Base-by-base conservation (phyloP, 805 yeast species). In the Candida insectalens region DNA sequence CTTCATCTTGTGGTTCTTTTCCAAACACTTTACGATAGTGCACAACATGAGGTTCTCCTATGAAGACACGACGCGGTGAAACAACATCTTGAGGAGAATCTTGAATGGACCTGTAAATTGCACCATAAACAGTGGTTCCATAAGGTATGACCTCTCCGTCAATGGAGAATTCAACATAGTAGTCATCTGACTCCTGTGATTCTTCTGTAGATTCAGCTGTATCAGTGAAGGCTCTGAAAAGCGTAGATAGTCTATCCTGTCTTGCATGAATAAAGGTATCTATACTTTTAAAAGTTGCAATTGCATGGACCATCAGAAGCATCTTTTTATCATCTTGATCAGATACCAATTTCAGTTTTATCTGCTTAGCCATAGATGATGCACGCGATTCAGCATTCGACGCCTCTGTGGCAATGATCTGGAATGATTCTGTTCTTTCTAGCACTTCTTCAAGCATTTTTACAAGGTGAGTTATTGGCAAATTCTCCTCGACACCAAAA, bases 51-150 rank as follows among this genome's bases (percentile, higher is more conserved):
- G 66, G 55, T 4, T 55, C 49, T n/a, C 58, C 62, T 3, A 61
- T 50, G 89, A 94, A 83, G 13, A 84, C 59, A 32, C 50, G 60
- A 6, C 53, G 50, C 0, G 75, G 59, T 18, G 75, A 69, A 19
- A 73, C 62, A 16, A 49, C 47, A 27, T 59, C 62, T 20, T 59
- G 58, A 1, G 66, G 43, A 13, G 56, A 45, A 6, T 40, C 33
- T 47, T 70, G 67, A 10, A 69, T 49, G 3, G 71, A 57, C 32
- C 70, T 67, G 49, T 74, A 76, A 5, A 81, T 60, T 0, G 85
- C 88, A 1, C 92, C 92, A 54, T 76, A 82, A 2, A 84, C 67
- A 0, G 95, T 83, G 0, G 83, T 73, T 33, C 72, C 83, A 25
- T 62, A 62, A 3, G 84, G 78, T 19, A 83, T 62, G 0, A 54